phyloP scores from a whole-genome alignment of 306 rosid genomes.

The Casuarina equisetifolia region DNA sequence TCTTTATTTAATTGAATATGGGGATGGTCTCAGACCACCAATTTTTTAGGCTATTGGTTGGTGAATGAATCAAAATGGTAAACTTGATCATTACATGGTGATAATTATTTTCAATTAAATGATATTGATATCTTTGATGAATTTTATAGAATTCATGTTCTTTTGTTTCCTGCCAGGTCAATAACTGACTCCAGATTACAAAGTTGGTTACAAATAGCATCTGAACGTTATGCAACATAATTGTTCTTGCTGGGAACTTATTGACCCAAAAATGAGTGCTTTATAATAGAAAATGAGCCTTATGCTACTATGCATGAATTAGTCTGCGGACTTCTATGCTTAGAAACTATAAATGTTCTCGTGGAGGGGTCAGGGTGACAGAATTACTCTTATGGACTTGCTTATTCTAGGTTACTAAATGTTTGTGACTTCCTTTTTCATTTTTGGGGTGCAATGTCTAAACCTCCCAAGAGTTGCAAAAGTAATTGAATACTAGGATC shows the following conservation, averaged over 20 bases:
- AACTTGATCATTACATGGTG: neutral
- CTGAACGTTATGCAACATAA: neutral
- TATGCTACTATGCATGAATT: constrained; percentile 14
- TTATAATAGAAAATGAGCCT: constrained; percentile 1
- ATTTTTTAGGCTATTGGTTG: constrained; percentile 1
- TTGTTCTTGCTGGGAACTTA: too few relatives aligned
- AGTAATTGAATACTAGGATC: neutral
- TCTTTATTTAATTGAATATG: neutral
- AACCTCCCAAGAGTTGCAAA: neutral
- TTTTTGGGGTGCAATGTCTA: neutral
- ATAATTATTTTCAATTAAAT: neutral
- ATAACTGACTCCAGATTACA: neutral
- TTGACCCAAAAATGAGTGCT: too few relatives aligned
- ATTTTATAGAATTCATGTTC: neutral
- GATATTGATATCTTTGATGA: neutral
- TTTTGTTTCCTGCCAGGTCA: neutral
- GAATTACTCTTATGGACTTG: constrained; percentile 12
- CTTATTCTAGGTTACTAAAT: neutral
- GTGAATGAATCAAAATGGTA: neutral
- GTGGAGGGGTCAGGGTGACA: constrained; percentile 13
- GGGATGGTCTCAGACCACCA: neutral
- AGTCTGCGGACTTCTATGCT: neutral
- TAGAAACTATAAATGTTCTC: constrained; percentile 1
- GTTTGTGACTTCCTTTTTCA: neutral
- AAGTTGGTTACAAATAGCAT: neutral